Percentiles rank a stretch among this genome's conserved stretches.
Conservation (phyloP, 2,329 filamentous ascomycete genomes). For the Biscogniauxia marginata region DNA sequence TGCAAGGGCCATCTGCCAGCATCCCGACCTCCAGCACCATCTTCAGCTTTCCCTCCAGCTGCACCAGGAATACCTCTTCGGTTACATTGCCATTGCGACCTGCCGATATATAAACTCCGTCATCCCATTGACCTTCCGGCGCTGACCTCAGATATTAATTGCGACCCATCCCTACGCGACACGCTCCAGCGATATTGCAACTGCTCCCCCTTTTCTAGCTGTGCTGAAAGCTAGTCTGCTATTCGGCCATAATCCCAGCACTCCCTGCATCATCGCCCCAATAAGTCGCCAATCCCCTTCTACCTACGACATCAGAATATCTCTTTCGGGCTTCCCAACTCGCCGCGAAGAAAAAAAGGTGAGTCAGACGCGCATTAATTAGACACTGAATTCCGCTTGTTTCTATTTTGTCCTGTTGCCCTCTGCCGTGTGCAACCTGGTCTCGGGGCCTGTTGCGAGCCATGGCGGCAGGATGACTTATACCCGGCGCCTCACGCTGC, state of each 20-base stretch:
- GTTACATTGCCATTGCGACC: conserved; percentile 10
- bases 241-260: conserved; percentile 31
- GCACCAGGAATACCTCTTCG: conserved; percentile 18
- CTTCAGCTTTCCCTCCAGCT: conserved; percentile 26
- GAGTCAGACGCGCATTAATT: conserved; percentile 34
- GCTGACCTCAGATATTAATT: conserved; percentile 36
- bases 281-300: conserved; percentile 29
- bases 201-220: conserved; percentile 12
- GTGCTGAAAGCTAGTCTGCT: conserved; percentile 18
- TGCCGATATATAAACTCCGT: conserved; percentile 31
- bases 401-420: conserved; percentile 18
- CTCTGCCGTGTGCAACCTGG: conserved; percentile 8
- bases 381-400: conserved; percentile 15
- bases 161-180: conserved; percentile 23
- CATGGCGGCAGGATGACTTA: conserved; percentile 14
- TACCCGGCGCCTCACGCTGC: conserved; percentile 2
- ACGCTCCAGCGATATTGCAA: conserved; percentile 11
- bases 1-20: neutral
- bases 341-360: conserved; percentile 30
- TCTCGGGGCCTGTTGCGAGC: conserved; percentile 14
- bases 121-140: conserved; percentile 31
- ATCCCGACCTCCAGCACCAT: conserved; percentile 7
- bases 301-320: conserved; percentile 13
- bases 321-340: conserved; percentile 25
- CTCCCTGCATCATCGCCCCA: conserved; percentile 30